These are phyloP conservation scores for Ophiostoma sp. DNA, from an alignment of 2,329 filamentous ascomycete genomes.

Conservation along the genomic window DNA sequence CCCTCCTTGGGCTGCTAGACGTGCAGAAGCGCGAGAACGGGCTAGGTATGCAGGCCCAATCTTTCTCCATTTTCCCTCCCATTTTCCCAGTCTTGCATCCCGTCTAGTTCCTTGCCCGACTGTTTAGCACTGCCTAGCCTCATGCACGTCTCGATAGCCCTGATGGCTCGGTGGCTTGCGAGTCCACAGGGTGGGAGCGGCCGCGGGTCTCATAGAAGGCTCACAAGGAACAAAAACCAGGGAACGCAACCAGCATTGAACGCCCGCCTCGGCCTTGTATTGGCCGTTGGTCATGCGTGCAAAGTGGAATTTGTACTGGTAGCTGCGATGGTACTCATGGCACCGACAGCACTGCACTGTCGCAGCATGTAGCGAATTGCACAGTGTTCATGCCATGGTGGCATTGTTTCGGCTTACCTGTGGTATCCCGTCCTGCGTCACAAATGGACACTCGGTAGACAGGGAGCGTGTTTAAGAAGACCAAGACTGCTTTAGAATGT, in stretches of 20 bases:
- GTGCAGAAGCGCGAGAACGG: slow-evolving; percentile 47
- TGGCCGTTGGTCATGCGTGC: not conserved
- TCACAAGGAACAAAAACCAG: not conserved
- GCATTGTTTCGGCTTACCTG: slow-evolving; percentile 20
- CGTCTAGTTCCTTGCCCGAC: not conserved
- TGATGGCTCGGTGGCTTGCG: not conserved
- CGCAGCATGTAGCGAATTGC: not conserved
- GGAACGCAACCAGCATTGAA: not conserved
- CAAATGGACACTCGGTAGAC: not conserved
- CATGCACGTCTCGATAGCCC: not conserved
- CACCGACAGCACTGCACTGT: not conserved
- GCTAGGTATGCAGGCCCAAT: not conserved
- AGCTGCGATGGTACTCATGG: not conserved
- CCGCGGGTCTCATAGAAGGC: not conserved
- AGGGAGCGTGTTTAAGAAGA: not conserved
- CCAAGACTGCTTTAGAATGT: not conserved
- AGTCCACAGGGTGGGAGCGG: not conserved
- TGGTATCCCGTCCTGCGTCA: slow-evolving; percentile 14
- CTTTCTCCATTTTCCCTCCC: slow-evolving; percentile 1
- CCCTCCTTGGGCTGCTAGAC: slow-evolving; percentile 40
- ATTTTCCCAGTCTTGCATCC: not conserved
- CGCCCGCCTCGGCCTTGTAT: not conserved
- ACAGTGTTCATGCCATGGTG: not conserved
- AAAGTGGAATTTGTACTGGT: not conserved
- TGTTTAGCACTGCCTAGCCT: not conserved